Evolutionary conservation across 176 grass and related monocot genomes (phyloP).

Genomic region (Zizania latifolia): DNA sequence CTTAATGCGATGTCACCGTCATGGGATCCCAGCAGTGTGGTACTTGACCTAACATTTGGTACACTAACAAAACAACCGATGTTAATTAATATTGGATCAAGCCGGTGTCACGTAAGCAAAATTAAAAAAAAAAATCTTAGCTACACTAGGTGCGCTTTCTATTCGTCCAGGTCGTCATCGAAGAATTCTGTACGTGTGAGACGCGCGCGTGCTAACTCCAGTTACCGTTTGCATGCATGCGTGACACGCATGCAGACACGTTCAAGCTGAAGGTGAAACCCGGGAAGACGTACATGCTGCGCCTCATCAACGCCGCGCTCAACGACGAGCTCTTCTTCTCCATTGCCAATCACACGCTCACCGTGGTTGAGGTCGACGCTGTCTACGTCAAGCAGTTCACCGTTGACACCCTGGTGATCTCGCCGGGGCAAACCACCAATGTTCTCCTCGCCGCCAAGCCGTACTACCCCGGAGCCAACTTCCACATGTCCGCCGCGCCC

Average conservation of each 20-base stretch:
- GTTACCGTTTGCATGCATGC: no score
- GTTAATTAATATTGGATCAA: no score
- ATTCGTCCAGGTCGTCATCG: no score
- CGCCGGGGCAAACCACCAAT: constrained; percentile 62
- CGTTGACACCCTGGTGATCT: constrained; percentile 45
- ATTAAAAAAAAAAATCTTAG: no score
- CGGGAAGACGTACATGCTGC: constrained; percentile 58
- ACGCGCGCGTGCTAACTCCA: no score
- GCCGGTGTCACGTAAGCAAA: no score
- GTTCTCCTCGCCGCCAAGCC: constrained; percentile 52
- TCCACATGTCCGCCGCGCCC: constrained; percentile 48
- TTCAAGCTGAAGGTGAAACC: constrained; percentile 51
- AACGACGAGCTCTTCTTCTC: constrained; percentile 93
- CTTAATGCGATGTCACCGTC: no score
- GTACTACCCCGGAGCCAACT: neutral
- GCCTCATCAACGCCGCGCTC: constrained; percentile 74
- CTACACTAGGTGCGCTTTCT: no score
- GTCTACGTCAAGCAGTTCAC: constrained; percentile 69
- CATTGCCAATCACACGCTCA: constrained; percentile 65
- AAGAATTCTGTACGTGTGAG: no score
- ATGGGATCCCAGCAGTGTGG: no score
- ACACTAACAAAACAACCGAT: no score
- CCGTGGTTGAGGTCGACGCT: constrained; percentile 63
- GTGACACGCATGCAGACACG: constrained; percentile 32
- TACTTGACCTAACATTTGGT: no score